These are phyloP conservation scores for Lodderomyces elongisporus DNA, from an alignment of 1,139 yeast species.

Conservation along the genomic window DNA sequence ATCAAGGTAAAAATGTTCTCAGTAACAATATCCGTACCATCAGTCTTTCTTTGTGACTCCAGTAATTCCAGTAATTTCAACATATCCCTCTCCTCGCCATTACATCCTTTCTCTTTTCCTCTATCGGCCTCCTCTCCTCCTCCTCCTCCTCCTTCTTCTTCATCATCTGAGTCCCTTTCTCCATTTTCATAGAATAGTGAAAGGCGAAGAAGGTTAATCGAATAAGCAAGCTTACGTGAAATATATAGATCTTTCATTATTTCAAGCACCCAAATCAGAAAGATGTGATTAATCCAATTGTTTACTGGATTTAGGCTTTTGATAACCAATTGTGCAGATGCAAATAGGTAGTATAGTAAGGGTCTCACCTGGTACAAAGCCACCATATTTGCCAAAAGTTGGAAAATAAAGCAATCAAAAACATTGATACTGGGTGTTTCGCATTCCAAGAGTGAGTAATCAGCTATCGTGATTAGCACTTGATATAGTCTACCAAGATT, in stretches of 20 bases:
- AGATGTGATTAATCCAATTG: background rate
- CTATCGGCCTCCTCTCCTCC: background rate
- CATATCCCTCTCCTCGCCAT: background rate
- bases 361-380: background rate
- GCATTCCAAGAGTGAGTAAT: background rate
- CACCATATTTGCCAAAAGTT: background rate
- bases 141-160: slow-evolving; percentile 4
- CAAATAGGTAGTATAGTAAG: background rate
- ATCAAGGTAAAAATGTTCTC: slow-evolving; percentile 5
- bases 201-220: slow-evolving; percentile 2
- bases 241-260: background rate
- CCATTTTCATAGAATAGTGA: slow-evolving; percentile 4
- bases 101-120: background rate
- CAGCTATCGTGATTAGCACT: background rate
- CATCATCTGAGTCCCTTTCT: too few relatives aligned
- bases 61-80: background rate
- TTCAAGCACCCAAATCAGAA: background rate
- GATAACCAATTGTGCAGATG: background rate
- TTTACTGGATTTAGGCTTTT: background rate
- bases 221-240: background rate
- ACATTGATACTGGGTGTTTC: too few relatives aligned
- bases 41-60: background rate
- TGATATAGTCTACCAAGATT: background rate
- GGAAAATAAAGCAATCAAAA: background rate
- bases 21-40: slow-evolving; percentile 7